Base-by-base conservation (phyloP, 2,329 filamentous ascomycete species). In the Paracoccidioides lutzii region DNA sequence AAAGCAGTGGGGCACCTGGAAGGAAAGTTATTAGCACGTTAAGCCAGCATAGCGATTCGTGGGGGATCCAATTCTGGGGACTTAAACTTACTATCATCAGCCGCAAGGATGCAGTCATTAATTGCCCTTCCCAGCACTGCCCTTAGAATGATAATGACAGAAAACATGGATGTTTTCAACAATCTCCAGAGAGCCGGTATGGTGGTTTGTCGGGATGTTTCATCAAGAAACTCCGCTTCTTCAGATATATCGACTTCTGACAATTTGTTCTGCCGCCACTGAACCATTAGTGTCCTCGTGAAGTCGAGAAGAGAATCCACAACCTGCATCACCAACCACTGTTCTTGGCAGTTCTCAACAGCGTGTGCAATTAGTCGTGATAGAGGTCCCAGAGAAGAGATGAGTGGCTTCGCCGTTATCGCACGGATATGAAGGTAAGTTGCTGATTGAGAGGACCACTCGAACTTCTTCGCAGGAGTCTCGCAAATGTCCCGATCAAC, bases 231-330 rank as follows among this genome's bases (percentile, higher is more conserved):
- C 7, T 78, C 71, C 2, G 70, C 66, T 63, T 94, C 87, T 54
- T 87, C 81, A 0, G 82, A 79, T 9, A 77, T 69, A 61, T 94
- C 88, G 42, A 94, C 74, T 51, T 81, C 78, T 1, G 87, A 89
- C 42, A 95, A 75, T 55, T 85, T 84, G 65, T 81, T 88, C 58
- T 81, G 79, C 38, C 81, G 79, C 90, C 90, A 95, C 58, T 84
- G 83, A 1, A 82, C 79, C 48, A 84, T 75, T 5, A 94, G 69
- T 3, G 78, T 82, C 32, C 78, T 76, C 0, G 83, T 79, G 63
- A 95, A 90, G 5, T 76, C 77, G 7, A 84, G 71, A 10, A 95
- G 71, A 38, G 83, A 78, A 57, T 88, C 85, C 15, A 77, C 67
- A 4, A 71, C 63, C 55, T 71, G 69, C 3, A 73, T 61, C 8